Evolutionary conservation across 495 filamentous ascomycete genomes (phyloP), one percentile per base, ranked within the genome.

Genomic region (Neurospora sublineolata): DNA sequence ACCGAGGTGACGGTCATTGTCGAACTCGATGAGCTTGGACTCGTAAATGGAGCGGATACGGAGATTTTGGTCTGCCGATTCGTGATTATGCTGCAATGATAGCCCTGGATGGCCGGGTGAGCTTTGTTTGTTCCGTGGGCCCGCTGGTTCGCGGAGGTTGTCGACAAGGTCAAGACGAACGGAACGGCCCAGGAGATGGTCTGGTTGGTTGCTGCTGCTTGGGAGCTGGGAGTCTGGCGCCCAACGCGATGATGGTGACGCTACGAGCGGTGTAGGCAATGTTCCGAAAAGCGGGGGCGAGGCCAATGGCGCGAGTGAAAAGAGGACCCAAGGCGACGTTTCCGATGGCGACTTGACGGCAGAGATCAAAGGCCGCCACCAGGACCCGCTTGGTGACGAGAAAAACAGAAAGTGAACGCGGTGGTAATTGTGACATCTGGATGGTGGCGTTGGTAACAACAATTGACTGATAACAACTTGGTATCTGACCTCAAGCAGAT

Each of bases 1-100:
- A 80, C 91, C 96, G n/a, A 99, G 87, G 79, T 97, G 92, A 73
- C 95, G 89, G 71, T 98, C 94, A 80, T 98, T 97, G 82, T 98
- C 94, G 78, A 97, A 98, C 82, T 99, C 94, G 76, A 94, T 91
- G 46, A 97, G 84, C 83, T 94, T 94, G 85, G 90, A 93, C 83
- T 97, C 92, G 81, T 97, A 90, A 78, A 98, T 97, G 14, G 41
- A n/a, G 18, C 18, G 41, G 41, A 44, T 44, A 44, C 18, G 41
- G 16, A 36, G n/a, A n/a, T n/a, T n/a, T n/a, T n/a, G n/a, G n/a
- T n/a, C n/a, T n/a, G n/a, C n/a, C n/a, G n/a, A n/a, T n/a, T n/a
- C n/a, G n/a, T n/a, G n/a, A n/a, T n/a, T n/a, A n/a, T n/a, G n/a
- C n/a, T n/a, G n/a, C n/a, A n/a, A n/a, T n/a, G n/a, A n/a, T n/a